phyloP scores from a whole-genome alignment of 352 stramenopile species.

The Phytophthora pisi region DNA sequence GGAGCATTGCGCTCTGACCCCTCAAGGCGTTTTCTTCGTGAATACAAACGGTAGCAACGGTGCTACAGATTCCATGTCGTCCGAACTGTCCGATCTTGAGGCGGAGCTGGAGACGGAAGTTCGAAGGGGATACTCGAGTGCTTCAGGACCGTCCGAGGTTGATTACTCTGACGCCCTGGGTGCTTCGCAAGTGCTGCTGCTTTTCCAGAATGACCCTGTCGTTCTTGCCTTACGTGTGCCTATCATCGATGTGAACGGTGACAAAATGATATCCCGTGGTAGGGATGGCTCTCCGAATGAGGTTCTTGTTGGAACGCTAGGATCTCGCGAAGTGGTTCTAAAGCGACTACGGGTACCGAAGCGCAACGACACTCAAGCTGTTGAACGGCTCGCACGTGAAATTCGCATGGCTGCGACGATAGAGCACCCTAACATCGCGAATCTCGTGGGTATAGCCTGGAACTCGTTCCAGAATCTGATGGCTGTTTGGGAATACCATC shows the following conservation, averaged over 20 bases:
- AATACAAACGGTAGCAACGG: slow-evolving; percentile 17
- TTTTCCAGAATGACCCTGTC: slow-evolving; percentile 57
- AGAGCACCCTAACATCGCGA: slow-evolving; percentile 61
- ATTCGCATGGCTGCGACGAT: slow-evolving; percentile 60
- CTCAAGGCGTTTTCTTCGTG: slow-evolving; percentile 22
- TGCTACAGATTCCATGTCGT: slow-evolving; percentile 23
- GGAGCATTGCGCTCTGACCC: slow-evolving; percentile 20
- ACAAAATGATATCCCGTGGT: slow-evolving; percentile 43
- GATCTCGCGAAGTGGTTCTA: slow-evolving; percentile 44
- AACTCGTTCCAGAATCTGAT: slow-evolving; percentile 64
- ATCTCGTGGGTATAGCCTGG: slow-evolving; percentile 64
- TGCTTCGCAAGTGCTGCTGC: slow-evolving; percentile 49
- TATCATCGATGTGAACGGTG: slow-evolving; percentile 56
- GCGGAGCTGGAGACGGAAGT: slow-evolving; percentile 23
- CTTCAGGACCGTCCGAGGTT: slow-evolving; percentile 19
- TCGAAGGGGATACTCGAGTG: slow-evolving; percentile 16
- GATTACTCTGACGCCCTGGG: slow-evolving; percentile 55
- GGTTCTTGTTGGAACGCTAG: slow-evolving; percentile 46
- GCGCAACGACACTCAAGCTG: slow-evolving; percentile 49
- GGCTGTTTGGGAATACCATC: slow-evolving; percentile 51
- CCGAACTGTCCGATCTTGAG: slow-evolving; percentile 25
- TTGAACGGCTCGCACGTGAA: slow-evolving; percentile 62
- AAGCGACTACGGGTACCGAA: slow-evolving; percentile 50
- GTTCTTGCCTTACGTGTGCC: slow-evolving; percentile 53
- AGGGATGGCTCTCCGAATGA: slow-evolving; percentile 38